A percentile compares a stretch with the other conserved stretches of the same genome.
Evolutionary conservation across 345 rosid species (phyloP).

Genomic region (Salix koriyanagi): DNA sequence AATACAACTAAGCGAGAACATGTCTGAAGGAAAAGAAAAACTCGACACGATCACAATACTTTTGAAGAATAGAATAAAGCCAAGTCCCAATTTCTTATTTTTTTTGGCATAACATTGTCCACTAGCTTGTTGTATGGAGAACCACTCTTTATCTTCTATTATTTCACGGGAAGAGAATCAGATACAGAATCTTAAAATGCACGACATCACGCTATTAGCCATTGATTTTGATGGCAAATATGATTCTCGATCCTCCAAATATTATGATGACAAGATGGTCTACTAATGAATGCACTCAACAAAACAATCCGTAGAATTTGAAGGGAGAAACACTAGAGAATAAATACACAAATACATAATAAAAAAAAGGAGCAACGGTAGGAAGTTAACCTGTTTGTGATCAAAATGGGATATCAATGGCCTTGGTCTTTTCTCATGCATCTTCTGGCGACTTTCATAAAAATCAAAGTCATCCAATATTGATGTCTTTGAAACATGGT

Average conservation of each 20-base stretch:
- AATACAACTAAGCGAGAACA: not conserved
- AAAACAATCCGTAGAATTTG: not conserved
- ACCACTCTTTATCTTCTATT: conserved; percentile 9
- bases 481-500: conserved; percentile 2
- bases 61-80: not conserved
- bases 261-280: not conserved
- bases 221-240: conserved; percentile 2
- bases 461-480: conserved; percentile 13
- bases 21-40: not conserved
- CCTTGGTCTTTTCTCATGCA: conserved; percentile 14
- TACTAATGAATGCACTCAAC: not conserved
- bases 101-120: not conserved
- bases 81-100: not conserved
- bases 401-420: conserved; percentile 11
- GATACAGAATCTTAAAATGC: conserved; percentile 4
- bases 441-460: conserved; percentile 15
- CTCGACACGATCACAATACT: too few relatives aligned
- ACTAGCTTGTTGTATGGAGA: not conserved
- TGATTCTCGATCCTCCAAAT: conserved; percentile 10
- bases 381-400: conserved; percentile 12
- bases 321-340: not conserved
- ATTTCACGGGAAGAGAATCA: not conserved
- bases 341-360: not conserved
- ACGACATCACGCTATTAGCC: not conserved
- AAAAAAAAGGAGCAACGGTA: not conserved